Percentiles rank a stretch among this genome's conserved stretches.
These are phyloP conservation scores for Wickerhamomyces sp. DNA, from an alignment of 1,139 yeast species.

Conservation along the genomic window DNA sequence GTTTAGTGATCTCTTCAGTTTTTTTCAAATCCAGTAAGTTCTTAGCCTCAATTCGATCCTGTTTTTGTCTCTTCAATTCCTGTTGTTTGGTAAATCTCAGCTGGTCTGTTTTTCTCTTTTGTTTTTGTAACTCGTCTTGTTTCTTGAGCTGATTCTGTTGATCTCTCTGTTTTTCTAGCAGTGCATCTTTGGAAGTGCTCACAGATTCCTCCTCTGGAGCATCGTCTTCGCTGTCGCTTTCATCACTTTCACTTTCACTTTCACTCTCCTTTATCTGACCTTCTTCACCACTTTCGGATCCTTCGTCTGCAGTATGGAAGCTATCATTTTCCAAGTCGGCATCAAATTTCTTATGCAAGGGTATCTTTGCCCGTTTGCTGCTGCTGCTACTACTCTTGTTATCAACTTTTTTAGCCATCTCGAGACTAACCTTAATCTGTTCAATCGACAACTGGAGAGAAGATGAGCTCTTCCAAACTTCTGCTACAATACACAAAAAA, in stretches of 20 bases:
- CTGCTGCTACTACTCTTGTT: background rate
- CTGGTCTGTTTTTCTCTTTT: conserved; percentile 47
- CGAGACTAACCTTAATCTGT: background rate
- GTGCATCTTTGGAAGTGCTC: conserved; percentile 23
- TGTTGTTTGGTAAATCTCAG: conserved; percentile 42
- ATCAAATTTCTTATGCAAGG: conserved; percentile 19
- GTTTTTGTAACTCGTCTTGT: conserved; percentile 35
- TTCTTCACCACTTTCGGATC: conserved; percentile 4
- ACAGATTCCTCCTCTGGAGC: conserved; percentile 35
- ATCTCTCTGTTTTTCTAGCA: conserved; percentile 34
- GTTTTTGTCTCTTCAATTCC: conserved; percentile 25
- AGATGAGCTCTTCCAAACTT: background rate
- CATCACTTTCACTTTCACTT: conserved; percentile 2
- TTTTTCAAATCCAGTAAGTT: conserved; percentile 24
- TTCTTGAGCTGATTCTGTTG: conserved; percentile 30
- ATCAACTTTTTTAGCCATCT: background rate
- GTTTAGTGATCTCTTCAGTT: conserved; percentile 17
- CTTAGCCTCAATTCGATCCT: conserved; percentile 31
- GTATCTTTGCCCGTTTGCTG: background rate
- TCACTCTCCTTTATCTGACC: conserved; percentile 6
- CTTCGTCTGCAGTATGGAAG: conserved; percentile 20
- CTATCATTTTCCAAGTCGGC: conserved; percentile 15
- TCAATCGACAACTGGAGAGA: background rate
- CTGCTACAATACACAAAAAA: background rate
- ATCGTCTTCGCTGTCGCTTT: conserved; percentile 8